phyloP scores from a whole-genome alignment of 2,329 filamentous ascomycete species.

The Clonostachys byssicola region DNA sequence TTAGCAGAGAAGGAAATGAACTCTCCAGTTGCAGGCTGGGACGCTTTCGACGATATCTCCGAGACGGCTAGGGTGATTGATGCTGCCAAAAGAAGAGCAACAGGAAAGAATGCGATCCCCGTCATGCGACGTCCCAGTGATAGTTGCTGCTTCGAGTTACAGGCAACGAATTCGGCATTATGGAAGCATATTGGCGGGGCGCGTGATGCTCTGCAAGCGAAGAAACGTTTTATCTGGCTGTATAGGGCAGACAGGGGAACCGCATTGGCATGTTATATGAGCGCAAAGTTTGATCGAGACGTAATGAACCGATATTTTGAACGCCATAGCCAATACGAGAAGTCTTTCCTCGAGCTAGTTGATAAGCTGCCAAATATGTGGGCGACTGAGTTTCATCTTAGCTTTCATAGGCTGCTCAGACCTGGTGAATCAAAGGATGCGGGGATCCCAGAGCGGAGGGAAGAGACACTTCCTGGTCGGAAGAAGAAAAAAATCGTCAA shows the following conservation, averaged over 20 bases:
- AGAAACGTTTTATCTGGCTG: slow-evolving; percentile 1
- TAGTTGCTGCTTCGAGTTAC: too few relatives aligned
- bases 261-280: background rate
- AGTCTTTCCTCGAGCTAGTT: background rate
- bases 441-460: too few relatives aligned
- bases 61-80: background rate
- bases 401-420: background rate
- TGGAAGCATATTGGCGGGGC: background rate
- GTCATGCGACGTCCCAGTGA: too few relatives aligned
- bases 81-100: background rate
- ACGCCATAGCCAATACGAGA: background rate
- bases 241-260: background rate
- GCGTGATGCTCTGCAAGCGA: background rate
- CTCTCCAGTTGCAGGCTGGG: background rate
- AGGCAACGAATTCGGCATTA: background rate
- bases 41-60: background rate
- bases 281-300: background rate
- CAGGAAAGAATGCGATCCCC: background rate
- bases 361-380: background rate
- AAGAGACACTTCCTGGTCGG: too few relatives aligned
- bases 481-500: background rate
- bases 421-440: too few relatives aligned
- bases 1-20: background rate
- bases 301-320: background rate
- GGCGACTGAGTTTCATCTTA: background rate